Percentiles rank a stretch among this genome's conserved stretches.
phyloP scores from a whole-genome alignment of 2,329 filamentous ascomycete genomes.

The Aspergillus quadricinctus region DNA sequence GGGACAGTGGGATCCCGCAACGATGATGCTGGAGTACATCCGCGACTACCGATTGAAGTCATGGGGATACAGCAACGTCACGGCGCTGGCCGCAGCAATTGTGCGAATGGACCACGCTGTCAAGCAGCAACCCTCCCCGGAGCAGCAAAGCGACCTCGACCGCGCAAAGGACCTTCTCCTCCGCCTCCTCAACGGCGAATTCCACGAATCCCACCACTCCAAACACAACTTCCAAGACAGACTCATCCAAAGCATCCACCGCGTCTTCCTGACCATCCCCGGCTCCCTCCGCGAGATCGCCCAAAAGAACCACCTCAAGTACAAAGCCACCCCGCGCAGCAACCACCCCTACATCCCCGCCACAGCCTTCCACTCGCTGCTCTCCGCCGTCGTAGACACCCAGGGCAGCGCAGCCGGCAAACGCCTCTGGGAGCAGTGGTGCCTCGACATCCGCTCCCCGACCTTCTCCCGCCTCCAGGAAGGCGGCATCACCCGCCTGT shows the following conservation, averaged over 20 bases:
- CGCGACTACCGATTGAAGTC: constrained; percentile 30
- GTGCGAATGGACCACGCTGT: constrained; percentile 33
- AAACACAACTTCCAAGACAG: constrained; percentile 23
- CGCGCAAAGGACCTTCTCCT: constrained; percentile 29
- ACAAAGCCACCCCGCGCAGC: constrained; percentile 10
- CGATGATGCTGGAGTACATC: constrained; percentile 29
- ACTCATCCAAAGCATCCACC: constrained; percentile 25
- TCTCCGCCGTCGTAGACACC: constrained; percentile 51
- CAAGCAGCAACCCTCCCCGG: constrained; percentile 10
- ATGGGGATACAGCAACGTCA: constrained; percentile 37
- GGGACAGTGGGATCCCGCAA: constrained; percentile 32
- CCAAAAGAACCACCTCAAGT: constrained; percentile 13
- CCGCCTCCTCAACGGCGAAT: constrained; percentile 34
- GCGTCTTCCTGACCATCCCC: constrained; percentile 29
- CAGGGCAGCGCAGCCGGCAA: constrained; percentile 47
- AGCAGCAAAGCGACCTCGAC: constrained; percentile 15
- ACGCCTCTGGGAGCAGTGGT: constrained; percentile 48
- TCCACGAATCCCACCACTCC: constrained; percentile 21
- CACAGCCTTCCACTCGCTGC: constrained; percentile 48
- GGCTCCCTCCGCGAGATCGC: constrained; percentile 28
- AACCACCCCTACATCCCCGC: constrained; percentile 28
- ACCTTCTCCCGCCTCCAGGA: constrained; percentile 17
- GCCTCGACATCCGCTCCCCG: constrained; percentile 25
- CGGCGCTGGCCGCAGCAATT: constrained; percentile 35
- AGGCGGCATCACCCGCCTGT: constrained; percentile 27